A percentile compares a stretch with the other conserved stretches of the same genome.
Conservation (phyloP, 2,329 filamentous ascomycete genomes). For the Alternaria consortialis region DNA sequence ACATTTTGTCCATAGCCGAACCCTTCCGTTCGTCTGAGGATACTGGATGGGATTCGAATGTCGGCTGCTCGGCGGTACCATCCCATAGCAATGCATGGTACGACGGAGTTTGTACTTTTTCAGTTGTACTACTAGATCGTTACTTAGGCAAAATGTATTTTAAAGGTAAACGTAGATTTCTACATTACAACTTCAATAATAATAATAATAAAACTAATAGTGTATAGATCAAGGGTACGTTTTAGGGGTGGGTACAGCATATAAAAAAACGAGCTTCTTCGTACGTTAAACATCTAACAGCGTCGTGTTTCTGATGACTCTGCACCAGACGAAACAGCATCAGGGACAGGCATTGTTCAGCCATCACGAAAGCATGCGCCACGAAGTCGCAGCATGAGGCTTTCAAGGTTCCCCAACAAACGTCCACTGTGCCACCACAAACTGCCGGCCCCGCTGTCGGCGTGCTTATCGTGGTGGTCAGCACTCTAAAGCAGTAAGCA, state of each 20-base stretch:
- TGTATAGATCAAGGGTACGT: too few relatives aligned
- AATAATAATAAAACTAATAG: too few relatives aligned
- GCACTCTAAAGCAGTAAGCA: conserved; percentile 36
- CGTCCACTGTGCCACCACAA: conserved; percentile 16
- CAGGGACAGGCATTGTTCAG: background rate
- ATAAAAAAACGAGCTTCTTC: too few relatives aligned
- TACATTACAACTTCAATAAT: too few relatives aligned
- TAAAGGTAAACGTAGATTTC: too few relatives aligned
- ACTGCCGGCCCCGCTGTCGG: conserved; percentile 21
- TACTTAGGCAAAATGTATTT: too few relatives aligned
- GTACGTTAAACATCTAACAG: background rate
- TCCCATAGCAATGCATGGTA: background rate
- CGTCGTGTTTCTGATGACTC: conserved; percentile 8
- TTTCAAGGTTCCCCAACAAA: conserved; percentile 6
- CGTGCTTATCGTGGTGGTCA: conserved; percentile 35
- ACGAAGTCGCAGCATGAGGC: conserved; percentile 10
- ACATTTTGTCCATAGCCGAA: conserved; percentile 20
- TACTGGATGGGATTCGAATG: background rate
- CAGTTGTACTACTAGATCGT: too few relatives aligned
- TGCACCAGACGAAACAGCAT: conserved; percentile 2
- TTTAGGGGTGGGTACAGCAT: too few relatives aligned
- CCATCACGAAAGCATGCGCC: conserved; percentile 14
- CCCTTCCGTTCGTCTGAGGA: background rate
- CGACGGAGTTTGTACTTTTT: too few relatives aligned
- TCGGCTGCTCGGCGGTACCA: background rate